Evolutionary conservation across 1,284 basidiomycete species (phyloP).

Genomic region (Phenoliferia sp.): DNA sequence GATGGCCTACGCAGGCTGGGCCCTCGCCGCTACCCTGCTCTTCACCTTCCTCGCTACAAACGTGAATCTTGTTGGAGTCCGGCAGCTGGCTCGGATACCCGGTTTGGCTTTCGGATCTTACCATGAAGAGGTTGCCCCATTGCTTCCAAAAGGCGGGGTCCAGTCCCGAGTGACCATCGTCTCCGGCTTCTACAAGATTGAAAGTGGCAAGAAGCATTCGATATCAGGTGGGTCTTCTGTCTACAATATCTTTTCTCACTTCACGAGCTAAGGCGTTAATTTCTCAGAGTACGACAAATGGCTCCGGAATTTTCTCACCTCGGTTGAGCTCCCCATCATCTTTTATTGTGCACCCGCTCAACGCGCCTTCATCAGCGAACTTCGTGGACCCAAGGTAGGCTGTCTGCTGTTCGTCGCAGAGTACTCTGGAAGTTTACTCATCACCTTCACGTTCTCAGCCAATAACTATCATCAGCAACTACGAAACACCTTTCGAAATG

Average conservation of each 20-base stretch:
- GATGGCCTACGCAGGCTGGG: constrained; percentile 16
- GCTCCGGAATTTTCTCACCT: constrained; percentile 30
- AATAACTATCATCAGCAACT: constrained; percentile 28
- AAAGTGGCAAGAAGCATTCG: constrained; percentile 33
- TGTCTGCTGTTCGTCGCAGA: too few species aligned
- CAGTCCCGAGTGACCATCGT: constrained; percentile 27
- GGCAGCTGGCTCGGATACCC: not conserved
- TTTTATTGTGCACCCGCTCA: constrained; percentile 34
- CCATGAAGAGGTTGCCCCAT: too few species aligned
- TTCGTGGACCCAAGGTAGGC: constrained; percentile 33
- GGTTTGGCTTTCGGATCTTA: not conserved
- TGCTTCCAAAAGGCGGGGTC: not conserved
- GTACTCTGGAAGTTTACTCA: not conserved
- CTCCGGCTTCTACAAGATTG: constrained; percentile 32
- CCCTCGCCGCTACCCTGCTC: constrained; percentile 14
- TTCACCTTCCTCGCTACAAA: constrained; percentile 10
- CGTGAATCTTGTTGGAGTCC: too few species aligned
- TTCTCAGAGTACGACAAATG: constrained; percentile 32
- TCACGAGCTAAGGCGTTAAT: not conserved
- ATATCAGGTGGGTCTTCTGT: constrained; percentile 21
- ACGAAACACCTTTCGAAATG: constrained; percentile 30
- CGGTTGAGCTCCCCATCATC: constrained; percentile 33
- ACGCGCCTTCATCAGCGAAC: constrained; percentile 14
- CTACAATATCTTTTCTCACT: not conserved
- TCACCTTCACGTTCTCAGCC: constrained; percentile 14